phyloP scores from a whole-genome alignment of 78 protist species.

The Emiliania huxleyi region DNA sequence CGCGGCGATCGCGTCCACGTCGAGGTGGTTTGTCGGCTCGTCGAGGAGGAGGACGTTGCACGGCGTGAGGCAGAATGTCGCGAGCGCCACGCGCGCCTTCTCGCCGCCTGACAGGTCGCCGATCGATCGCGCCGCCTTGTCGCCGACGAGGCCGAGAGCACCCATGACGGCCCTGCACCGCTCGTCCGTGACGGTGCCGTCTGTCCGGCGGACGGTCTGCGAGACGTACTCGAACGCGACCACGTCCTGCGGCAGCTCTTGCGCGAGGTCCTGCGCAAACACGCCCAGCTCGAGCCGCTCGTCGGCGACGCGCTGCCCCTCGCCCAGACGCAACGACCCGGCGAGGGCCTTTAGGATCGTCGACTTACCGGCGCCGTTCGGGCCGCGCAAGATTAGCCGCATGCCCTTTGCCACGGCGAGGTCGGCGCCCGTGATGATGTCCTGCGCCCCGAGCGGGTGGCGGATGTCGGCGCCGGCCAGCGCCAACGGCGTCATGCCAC shows the following conservation, averaged over 20 bases:
- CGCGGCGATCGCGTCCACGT: not conserved
- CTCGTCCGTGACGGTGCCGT: not conserved
- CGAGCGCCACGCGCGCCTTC: constrained; percentile 47
- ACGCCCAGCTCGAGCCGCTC: not conserved
- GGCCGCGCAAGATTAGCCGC: not conserved
- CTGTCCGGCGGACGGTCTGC: not conserved
- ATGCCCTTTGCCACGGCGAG: not conserved
- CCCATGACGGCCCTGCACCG: not conserved
- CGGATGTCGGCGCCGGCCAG: not conserved
- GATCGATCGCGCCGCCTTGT: not conserved
- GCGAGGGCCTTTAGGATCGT: not conserved
- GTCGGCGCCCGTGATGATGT: not conserved
- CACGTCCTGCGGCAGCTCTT: not conserved
- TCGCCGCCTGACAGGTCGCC: constrained; percentile 32
- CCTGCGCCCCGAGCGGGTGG: not conserved
- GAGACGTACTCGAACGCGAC: not conserved
- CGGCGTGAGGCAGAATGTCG: constrained; percentile 3
- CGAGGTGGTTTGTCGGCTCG: constrained; percentile 48
- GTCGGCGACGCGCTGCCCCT: not conserved
- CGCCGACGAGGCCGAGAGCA: not conserved
- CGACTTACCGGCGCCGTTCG: constrained; percentile 13
- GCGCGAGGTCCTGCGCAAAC: constrained; percentile 8
- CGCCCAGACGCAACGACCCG: not conserved
- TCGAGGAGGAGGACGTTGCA: constrained; percentile 34
- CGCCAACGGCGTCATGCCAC: not conserved